Evolutionary conservation across 2,329 filamentous ascomycete species (phyloP).

Genomic region (Nakataea oryzae): DNA sequence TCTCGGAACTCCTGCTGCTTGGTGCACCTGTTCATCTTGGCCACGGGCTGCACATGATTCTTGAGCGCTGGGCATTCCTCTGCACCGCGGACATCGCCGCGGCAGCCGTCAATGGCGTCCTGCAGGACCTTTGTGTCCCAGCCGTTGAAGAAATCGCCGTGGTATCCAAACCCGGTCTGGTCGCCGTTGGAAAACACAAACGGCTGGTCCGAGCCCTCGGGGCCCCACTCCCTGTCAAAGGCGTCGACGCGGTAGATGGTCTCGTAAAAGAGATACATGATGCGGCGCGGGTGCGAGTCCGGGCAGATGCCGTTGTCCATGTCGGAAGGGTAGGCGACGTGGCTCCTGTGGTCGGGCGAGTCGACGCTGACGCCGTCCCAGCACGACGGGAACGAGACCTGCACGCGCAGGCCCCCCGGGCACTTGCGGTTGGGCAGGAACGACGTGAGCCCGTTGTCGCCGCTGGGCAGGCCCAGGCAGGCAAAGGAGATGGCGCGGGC

Average conservation of each 20-base stretch:
- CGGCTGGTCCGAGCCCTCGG: conserved; percentile 22
- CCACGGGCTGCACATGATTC: background rate
- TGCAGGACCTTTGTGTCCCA: conserved; percentile 43
- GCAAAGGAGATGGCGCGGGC: conserved; percentile 11
- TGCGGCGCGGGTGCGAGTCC: conserved; percentile 36
- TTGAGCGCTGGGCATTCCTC: background rate
- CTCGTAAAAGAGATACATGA: conserved; percentile 51
- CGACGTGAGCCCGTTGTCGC: conserved; percentile 11
- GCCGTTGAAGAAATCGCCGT: conserved; percentile 50
- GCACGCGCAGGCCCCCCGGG: conserved; percentile 18
- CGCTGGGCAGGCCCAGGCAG: conserved; percentile 6
- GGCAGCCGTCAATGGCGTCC: conserved; percentile 24
- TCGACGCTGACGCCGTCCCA: conserved; percentile 11
- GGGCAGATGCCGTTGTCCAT: conserved; percentile 40
- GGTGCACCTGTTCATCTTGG: background rate
- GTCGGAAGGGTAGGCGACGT: conserved; percentile 36
- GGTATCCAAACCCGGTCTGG: conserved; percentile 39
- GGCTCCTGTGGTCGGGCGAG: conserved; percentile 9
- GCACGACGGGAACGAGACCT: conserved; percentile 11
- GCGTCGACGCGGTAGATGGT: conserved; percentile 41
- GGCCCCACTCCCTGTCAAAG: conserved; percentile 33
- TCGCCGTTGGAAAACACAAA: conserved; percentile 38
- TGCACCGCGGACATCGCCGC: background rate
- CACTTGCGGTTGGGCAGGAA: conserved; percentile 23
- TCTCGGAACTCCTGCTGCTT: background rate